Evolutionary conservation across 257 asterid species (phyloP).

Genomic region (Fraxinus anomala): DNA sequence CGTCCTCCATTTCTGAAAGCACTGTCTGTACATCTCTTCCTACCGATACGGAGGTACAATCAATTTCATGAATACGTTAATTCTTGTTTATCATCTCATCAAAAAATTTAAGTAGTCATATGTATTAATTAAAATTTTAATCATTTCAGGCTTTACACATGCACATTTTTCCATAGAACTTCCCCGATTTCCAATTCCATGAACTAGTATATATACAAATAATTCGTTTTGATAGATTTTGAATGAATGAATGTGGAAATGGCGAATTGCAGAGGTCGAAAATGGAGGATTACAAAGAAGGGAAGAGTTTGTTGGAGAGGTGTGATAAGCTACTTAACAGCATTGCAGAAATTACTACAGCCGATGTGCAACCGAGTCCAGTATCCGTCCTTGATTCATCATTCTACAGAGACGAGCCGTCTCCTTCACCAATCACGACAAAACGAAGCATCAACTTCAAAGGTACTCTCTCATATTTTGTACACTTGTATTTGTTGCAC

Average conservation of each 20-base stretch:
- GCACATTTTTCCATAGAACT: not conserved
- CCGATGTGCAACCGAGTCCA: constrained; percentile 85
- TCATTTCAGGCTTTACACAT: not conserved
- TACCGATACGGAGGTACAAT: constrained; percentile 70
- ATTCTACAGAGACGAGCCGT: constrained; percentile 75
- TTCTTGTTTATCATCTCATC: not conserved
- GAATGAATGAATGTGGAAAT: constrained; percentile 2
- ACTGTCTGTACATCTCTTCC: constrained; percentile 52
- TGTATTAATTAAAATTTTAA: not conserved
- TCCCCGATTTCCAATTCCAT: not conserved
- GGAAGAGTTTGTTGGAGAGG: constrained; percentile 71
- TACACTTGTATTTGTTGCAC: no score
- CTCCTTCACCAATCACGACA: constrained; percentile 74
- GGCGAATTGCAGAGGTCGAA: constrained; percentile 51
- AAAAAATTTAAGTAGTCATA: not conserved
- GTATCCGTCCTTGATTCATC: constrained; percentile 91
- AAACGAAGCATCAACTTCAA: constrained; percentile 69
- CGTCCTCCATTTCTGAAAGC: constrained; percentile 76
- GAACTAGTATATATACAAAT: no score
- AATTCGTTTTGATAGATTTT: not conserved
- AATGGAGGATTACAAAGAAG: constrained; percentile 66
- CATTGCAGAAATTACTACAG: constrained; percentile 75
- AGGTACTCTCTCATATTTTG: constrained; percentile 42
- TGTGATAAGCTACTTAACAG: constrained; percentile 88
- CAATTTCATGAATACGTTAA: not conserved